These are phyloP conservation scores for Sugiyamaella qingdaonensis DNA, from an alignment of 805 yeast species.

Conservation along the genomic window DNA sequence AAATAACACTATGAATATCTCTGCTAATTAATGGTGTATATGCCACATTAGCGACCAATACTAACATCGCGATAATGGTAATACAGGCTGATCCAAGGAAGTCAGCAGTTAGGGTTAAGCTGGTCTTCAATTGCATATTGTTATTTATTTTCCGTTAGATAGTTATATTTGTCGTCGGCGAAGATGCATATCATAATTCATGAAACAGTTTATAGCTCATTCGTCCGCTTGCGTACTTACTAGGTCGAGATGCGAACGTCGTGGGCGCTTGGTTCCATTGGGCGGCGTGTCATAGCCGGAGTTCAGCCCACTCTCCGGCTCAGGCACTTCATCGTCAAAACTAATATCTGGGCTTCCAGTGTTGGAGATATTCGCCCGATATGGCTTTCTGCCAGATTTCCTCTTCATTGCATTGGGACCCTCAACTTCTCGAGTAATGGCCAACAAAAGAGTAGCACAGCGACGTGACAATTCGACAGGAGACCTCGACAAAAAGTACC, in stretches of 20 bases:
- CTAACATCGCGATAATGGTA: too few species aligned
- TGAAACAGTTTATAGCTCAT: neutral
- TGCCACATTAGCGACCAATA: too few species aligned
- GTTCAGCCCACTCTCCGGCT: neutral
- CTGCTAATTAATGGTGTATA: too few species aligned
- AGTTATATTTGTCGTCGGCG: too few species aligned
- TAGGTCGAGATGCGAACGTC: neutral
- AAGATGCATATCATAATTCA: too few species aligned
- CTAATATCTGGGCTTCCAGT: constrained; percentile 21
- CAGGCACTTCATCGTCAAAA: constrained; percentile 16
- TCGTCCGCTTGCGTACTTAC: neutral
- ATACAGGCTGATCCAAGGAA: too few species aligned
- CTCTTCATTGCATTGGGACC: constrained; percentile 32
- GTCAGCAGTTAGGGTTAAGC: too few species aligned
- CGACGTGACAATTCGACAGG: constrained; percentile 77
- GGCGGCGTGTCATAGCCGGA: constrained; percentile 4
- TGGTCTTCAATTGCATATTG: too few species aligned
- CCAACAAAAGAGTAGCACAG: constrained; percentile 69
- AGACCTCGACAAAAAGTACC: constrained; percentile 76
- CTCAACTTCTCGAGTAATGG: constrained; percentile 68
- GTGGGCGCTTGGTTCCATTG: neutral
- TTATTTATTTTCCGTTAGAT: too few species aligned
- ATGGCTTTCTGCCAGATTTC: constrained; percentile 22
- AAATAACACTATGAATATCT: too few species aligned
- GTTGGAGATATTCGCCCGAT: constrained; percentile 6